Evolutionary conservation across 148 eudicot species (phyloP), one percentile per base, ranked within the genome.

Genomic region (Amaranthus palmeri): DNA sequence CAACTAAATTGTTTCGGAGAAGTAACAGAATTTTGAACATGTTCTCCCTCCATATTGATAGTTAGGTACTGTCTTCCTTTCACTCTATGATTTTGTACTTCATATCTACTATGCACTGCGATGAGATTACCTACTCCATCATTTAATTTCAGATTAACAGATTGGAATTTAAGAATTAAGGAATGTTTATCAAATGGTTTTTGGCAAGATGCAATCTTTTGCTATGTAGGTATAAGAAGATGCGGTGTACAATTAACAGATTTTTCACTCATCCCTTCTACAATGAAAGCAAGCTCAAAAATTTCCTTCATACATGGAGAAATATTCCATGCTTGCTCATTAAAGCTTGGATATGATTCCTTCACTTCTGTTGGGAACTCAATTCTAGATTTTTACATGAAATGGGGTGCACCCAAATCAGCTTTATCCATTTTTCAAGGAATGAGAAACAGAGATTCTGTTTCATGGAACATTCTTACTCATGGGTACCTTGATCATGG

Each of bases 381-480:
- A 36, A 58, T 76, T 7, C 65, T 87, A 58, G 87, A 88, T 63
- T 88, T 90, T 61, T 93, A 93, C 70, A 43, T 79, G 61, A 90
- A 93, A 82, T 84, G 83, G 79, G 84, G 88, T n/a, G 55, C 15
- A 12, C 66, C 83, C n/a, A 43, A 7, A 56, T 77, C 73, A 15
- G 89, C 88, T 14, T 61, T 78, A 2, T 43, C 67, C 18, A 72
- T 80, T 44, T 90, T 90, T 66, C 48, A 60, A 73, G 12, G 68
- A 76, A 83, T 81, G 81, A 77, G 53, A 7, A 61, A 17, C 63
- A 82, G 50, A 66, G 96, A 88, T 61, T 90, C 93, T 36, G 87
- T 90, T 75, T 88, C 98, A 3, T 90, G 96, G 96, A 93, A 93
- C 70, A 85, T 85, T 36, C 60, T 90, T 15, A 83, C 87, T 80